Conservation (phyloP, 2,329 filamentous ascomycete genomes). For the Penicillium sp. region DNA sequence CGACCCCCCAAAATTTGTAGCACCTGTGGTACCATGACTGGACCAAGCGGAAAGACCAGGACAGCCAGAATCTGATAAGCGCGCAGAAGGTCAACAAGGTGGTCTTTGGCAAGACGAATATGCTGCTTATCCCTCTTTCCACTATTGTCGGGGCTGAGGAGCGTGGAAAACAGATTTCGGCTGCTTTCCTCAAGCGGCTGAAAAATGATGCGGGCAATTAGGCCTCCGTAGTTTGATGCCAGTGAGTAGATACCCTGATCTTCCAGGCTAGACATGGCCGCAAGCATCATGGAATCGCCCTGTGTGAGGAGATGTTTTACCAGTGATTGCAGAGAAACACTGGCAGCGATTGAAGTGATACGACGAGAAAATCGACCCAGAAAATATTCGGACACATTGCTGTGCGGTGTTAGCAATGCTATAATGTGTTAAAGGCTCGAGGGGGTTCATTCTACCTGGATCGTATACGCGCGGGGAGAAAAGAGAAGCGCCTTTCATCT, state of each 20-base stretch:
- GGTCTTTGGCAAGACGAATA: conserved; percentile 28
- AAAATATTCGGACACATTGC: conserved; percentile 45
- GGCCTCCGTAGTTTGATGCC: conserved; percentile 88
- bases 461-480: conserved; percentile 51
- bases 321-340: conserved; percentile 78
- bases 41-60: conserved; percentile 65
- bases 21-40: conserved; percentile 67
- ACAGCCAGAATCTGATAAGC: conserved; percentile 71
- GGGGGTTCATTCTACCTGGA: conserved; percentile 36
- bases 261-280: conserved; percentile 66
- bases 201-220: conserved; percentile 82
- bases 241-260: conserved; percentile 90
- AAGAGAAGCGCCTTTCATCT: conserved; percentile 60
- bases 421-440: neutral
- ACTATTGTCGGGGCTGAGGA: conserved; percentile 52
- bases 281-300: conserved; percentile 85
- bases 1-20: conserved; percentile 71
- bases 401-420: conserved; percentile 14
- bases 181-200: conserved; percentile 94
- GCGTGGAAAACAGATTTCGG: conserved; percentile 79
- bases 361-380: conserved; percentile 62
- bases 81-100: conserved; percentile 54
- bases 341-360: conserved; percentile 69
- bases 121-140: conserved; percentile 16
- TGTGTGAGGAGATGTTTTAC: conserved; percentile 93